Evolutionary conservation across 345 rosid genomes (phyloP).

Genomic region (Bretschneidera sinensis): DNA sequence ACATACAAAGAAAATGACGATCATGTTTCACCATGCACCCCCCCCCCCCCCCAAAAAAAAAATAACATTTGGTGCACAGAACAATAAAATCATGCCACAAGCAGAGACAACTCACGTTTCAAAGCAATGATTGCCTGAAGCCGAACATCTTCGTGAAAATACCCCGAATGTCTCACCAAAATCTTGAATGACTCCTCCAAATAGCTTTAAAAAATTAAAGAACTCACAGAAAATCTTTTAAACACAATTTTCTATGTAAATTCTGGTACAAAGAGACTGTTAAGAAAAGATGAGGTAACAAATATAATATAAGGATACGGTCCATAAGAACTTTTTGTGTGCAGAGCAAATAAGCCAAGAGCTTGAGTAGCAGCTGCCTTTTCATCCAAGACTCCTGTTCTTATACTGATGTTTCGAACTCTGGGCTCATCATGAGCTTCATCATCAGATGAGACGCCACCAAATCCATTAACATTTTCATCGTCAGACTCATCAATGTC

Average conservation of each 20-base stretch:
- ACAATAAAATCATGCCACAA: background rate
- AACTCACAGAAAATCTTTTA: conserved; percentile 23
- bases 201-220: conserved; percentile 63
- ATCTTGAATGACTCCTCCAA: conserved; percentile 86
- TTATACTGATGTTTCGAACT: conserved; percentile 86
- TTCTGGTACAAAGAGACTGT: background rate
- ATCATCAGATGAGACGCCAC: conserved; percentile 97
- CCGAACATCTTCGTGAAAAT: conserved; percentile 99
- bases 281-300: conserved; percentile 4
- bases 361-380: conserved; percentile 99
- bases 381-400: conserved; percentile 98
- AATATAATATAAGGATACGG: conserved; percentile 67
- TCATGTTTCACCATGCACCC: too few species aligned
- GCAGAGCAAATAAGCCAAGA: conserved; percentile 91
- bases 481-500: conserved; percentile 89
- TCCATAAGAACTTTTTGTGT: conserved; percentile 70
- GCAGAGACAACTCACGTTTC: conserved; percentile 61
- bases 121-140: conserved; percentile 86
- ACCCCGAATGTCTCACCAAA: conserved; percentile 74
- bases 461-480: conserved; percentile 78
- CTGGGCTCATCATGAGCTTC: conserved; percentile 97
- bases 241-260: background rate
- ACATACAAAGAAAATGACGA: too few species aligned
- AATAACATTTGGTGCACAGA: too few species aligned
- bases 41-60: too few species aligned